A percentile compares a stretch with the other conserved stretches of the same genome.
Conservation (phyloP, 2,329 filamentous ascomycete genomes). For the Ophiostoma novo-ulmi region DNA sequence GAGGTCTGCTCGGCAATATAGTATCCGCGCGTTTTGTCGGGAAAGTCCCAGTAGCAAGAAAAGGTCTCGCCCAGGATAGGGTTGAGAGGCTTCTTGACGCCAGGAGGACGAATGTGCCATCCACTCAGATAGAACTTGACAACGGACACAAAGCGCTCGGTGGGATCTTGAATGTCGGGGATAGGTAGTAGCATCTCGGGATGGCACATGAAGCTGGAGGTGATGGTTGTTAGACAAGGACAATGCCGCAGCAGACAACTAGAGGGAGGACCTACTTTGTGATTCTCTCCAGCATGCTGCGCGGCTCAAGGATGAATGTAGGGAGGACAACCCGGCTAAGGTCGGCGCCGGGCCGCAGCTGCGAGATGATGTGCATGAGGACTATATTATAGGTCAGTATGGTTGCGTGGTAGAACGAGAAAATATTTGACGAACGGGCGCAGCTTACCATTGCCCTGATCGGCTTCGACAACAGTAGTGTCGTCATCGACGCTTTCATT, state of each 20-base stretch:
- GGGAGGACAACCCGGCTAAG: constrained; percentile 89
- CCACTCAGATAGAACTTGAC: constrained; percentile 98
- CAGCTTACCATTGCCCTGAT: constrained; percentile 82
- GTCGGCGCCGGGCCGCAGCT: constrained; percentile 90
- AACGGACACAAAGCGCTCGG: constrained; percentile 85
- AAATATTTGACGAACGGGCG: not conserved
- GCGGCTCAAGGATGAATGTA: constrained; percentile 95
- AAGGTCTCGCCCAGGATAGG: constrained; percentile 93
- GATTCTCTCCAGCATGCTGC: constrained; percentile 97
- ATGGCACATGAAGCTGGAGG: constrained; percentile 91
- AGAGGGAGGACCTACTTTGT: constrained; percentile 67
- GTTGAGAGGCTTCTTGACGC: constrained; percentile 97
- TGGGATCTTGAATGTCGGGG: constrained; percentile 78
- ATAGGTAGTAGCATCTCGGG: constrained; percentile 91
- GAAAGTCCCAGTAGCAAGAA: constrained; percentile 91
- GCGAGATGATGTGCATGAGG: constrained; percentile 93
- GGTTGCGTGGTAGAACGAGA: not conserved
- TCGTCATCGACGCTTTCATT: constrained; percentile 62
- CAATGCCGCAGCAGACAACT: not conserved
- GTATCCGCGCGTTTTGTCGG: constrained; percentile 78
- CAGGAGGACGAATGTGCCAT: constrained; percentile 98
- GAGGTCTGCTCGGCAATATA: constrained; percentile 98
- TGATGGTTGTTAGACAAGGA: not conserved
- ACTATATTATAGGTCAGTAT: constrained; percentile 51
- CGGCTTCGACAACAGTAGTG: constrained; percentile 77